Evolutionary conservation across 331 rosid species (phyloP).

Genomic region (Arachis monticola): DNA sequence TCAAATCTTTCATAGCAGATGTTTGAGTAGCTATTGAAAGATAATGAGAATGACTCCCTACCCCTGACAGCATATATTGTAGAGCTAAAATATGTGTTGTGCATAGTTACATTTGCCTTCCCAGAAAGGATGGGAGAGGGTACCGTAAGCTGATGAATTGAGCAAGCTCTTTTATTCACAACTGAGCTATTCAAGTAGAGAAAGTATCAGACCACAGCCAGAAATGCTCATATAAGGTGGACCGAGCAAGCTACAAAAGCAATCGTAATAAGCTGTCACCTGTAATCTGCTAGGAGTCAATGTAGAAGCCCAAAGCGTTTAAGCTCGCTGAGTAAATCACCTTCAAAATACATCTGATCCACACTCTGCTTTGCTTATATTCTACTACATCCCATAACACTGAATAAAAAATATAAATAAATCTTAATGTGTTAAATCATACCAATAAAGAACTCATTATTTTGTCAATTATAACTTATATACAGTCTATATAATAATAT

Average conservation of each 20-base stretch:
- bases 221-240: conserved; percentile 31
- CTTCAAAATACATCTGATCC: conserved; percentile 48
- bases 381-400: no score
- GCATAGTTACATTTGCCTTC: conserved; percentile 46
- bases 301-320: conserved; percentile 47
- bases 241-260: conserved; percentile 3
- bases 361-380: conserved; percentile 54
- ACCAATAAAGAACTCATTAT: no score
- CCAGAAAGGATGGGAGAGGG: conserved; percentile 23
- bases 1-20: conserved; percentile 59
- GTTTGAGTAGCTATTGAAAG: conserved; percentile 64
- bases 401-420: no score
- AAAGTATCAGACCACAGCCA: conserved; percentile 32
- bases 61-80: conserved; percentile 56
- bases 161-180: conserved; percentile 37
- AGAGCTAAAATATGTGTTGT: conserved; percentile 64
- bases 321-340: conserved; percentile 59
- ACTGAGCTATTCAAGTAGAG: conserved; percentile 34
- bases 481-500: no score
- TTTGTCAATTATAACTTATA: no score
- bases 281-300: conserved; percentile 54
- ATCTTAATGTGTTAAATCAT: no score
- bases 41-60: conserved; percentile 57
- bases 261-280: conserved; percentile 15
- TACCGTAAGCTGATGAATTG: conserved; percentile 42